Base-by-base conservation (phyloP, 352 stramenopile genomes). In the Globisporangium emineosum region DNA sequence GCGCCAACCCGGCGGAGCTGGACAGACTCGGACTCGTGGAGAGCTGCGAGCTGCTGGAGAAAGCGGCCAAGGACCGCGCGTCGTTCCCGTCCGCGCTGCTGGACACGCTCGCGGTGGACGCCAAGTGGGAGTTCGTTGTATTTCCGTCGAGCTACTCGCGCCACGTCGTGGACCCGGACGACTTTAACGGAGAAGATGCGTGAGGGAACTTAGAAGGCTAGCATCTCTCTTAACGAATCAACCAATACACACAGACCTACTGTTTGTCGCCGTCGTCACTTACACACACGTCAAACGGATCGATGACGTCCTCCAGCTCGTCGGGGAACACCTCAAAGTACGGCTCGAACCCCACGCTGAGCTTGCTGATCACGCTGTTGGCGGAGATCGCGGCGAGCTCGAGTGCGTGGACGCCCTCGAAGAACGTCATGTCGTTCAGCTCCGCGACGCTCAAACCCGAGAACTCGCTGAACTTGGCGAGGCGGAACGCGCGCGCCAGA, bases 381-480 rank as follows among this genome's bases (percentile, higher is more conserved):
- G 45, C 42, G 1, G 58, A 67, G 3, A 35, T 25, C 7, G 70
- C 61, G 2, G 67, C 61, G 10, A 53, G 47, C 12, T 67, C 60
- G 3, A 77, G 30, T 19, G 30, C 25, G 30, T 72, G 51, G 27
- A 69, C 29, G 5, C 67, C 57, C 8, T 77, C 67, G 17, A 77
- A 47, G 33, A 77, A 69, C 29, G 50, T 66, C 60, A 77, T 61
- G 17, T 43, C 27, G 3, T 5, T 30, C 12, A 76, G 29, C 19
- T 61, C 57, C 5, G 68, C 64, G 29, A 67, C 37, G 13, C 51
- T 29, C 17, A 62, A 30, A 12, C 68, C 68, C 5, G 64, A 69
- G 15, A 72, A 59, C 60, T 90, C 80, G 9, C 69, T 66, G 59
- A 91, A 89, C 70, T 89, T 89, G 43, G 68, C 69, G 33, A 89